Evolutionary conservation across 352 stramenopile genomes (phyloP), one percentile per base, ranked within the genome.

Genomic region (Globisporangium sylvaticum): DNA sequence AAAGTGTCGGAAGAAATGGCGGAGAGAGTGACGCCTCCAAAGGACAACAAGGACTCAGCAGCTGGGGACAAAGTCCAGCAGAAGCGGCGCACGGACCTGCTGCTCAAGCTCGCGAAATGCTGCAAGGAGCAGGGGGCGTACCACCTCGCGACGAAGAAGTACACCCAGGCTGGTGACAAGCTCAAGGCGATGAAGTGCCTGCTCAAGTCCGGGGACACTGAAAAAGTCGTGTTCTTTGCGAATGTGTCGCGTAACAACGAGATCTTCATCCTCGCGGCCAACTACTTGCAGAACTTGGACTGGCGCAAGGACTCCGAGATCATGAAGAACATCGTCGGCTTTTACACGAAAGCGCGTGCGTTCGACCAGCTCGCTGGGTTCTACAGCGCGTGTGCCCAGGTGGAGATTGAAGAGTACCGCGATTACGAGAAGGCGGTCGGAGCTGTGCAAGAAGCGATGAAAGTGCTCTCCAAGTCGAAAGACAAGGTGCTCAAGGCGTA

Each of bases 151-250:
- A 98, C 90, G 37, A 98, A 98, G 66, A 98, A 98, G 64, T 99
- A 98, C 74, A 98, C 95, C 0, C 90, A 98, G 68, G 94, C 94
- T 1, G 94, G 93, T 15, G 86, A 98, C 62, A 94, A 93, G 22
- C 72, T 97, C 24, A 89, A 96, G 62, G 96, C 94, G 18, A 97
- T 99, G 82, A 98, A 98, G 71, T 98, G 95, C 67, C 73, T 99
- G 60, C 79, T 98, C 59, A 97, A 97, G 73, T 96, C 87, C 18
- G 96, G 95, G 20, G 93, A 99, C 71, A 98, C 91, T 22, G 96
- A 98, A 69, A 97, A 96, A 57, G 81, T 95, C n/a, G 90, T 98
- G 37, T 97, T 97, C 73, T 98, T 98, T 66, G 93, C 96, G 42
- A 97, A 92, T 62, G 83, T 97, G 8, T 96, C 84, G 10, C 80